Evolutionary conservation across 2,329 filamentous ascomycete species (phyloP), one percentile per base, ranked within the genome.

Genomic region (Neonectria faginata): DNA sequence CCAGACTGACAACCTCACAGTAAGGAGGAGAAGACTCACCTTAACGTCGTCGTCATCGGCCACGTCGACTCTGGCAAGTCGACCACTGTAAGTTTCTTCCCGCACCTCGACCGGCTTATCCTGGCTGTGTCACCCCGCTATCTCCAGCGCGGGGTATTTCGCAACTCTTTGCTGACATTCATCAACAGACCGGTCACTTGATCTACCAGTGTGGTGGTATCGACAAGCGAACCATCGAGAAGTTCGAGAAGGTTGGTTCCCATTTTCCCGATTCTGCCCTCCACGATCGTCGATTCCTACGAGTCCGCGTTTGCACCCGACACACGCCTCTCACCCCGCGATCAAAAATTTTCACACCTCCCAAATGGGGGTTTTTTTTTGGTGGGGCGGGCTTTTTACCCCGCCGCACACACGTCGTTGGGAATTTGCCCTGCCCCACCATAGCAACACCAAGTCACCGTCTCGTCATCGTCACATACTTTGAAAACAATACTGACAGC

Each of bases 141-240:
- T 25, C 12, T 39, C 53, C 55, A 53, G 41, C 29, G 68, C 61
- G 69, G 68, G 61, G 61, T 44, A 29, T 25, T 22, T 7, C 16
- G 41, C 5, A 39, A 60, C 25, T 0, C 3, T 63, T 69, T 69
- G 65, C 73, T 73, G 62, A 78, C 67, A 76, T 66, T 76, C 69
- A 74, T 75, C 14, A 74, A 78, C 76, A 83, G 83, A 92, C 85
- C 78, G 89, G 91, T 84, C 91, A 95, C 89, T 91, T 99, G 91
- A 98, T 99, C 92, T 98, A 98, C 94, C 95, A 99, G 92, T 98
- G 96, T 89, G 96, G 96, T 92, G 96, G 96, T 93, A 99, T 98
- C 82, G 96, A 99, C 93, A 94, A 95, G 90, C 95, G 96, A 94
- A 98, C 95, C 85, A 99, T 99, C 84, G 96, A 99, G 92, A 99